Evolutionary conservation across 495 filamentous ascomycete species (phyloP).

Genomic region (Penicillium fimorum): DNA sequence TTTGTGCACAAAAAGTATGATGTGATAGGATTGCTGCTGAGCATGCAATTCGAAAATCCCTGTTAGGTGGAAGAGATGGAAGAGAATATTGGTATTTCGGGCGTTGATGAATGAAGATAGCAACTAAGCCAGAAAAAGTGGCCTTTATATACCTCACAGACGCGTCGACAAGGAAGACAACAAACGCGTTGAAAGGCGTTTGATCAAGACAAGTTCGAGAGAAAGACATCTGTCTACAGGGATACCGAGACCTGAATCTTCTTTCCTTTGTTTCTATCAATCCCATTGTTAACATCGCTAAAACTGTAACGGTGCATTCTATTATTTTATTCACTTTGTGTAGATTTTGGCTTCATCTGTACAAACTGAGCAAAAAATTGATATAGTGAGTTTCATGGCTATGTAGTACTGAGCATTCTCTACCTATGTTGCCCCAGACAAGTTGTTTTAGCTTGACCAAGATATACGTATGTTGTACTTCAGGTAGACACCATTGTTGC

Average conservation of each 20-base stretch:
- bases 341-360: neutral
- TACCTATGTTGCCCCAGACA: neutral
- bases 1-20: neutral
- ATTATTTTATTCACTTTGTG: neutral
- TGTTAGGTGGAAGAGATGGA: neutral
- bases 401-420: neutral
- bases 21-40: neutral
- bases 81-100: neutral
- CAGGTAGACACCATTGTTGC: neutral
- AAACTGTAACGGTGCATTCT: neutral
- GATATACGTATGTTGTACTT: neutral
- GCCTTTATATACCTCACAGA: neutral
- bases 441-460: neutral
- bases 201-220: neutral
- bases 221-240: neutral
- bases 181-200: neutral
- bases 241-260: neutral
- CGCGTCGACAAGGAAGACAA: neutral
- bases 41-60: neutral
- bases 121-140: neutral
- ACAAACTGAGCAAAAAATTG: neutral
- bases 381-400: neutral
- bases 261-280: constrained; percentile 1
- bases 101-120: neutral
- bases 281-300: neutral